These are phyloP conservation scores for Pleurotus citrinopileatus DNA, from an alignment of 768 basidiomycete species.

Conservation along the genomic window DNA sequence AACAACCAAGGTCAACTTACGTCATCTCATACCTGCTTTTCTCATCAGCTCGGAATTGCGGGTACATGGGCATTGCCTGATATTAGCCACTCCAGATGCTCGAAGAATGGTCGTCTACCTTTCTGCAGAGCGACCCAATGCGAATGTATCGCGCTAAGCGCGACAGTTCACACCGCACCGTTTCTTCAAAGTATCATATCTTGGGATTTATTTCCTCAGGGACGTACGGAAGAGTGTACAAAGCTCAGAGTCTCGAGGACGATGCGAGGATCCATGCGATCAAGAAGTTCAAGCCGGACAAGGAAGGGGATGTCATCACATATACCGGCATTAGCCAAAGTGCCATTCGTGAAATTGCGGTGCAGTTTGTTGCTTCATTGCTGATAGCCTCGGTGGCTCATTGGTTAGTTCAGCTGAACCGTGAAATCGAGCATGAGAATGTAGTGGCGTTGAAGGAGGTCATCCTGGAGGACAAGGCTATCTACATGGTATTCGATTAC, in stretches of 20 bases:
- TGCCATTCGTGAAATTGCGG: constrained; percentile 95
- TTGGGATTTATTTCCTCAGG: constrained; percentile 98
- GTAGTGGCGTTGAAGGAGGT: constrained; percentile 90
- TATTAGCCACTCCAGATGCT: no score
- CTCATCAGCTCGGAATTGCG: no score
- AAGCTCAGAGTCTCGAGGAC: constrained; percentile 76
- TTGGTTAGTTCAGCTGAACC: constrained; percentile 62
- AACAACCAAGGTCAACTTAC: no score
- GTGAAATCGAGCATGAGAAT: constrained; percentile 89
- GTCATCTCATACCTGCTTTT: no score
- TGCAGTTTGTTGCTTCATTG: constrained; percentile 33
- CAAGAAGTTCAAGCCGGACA: constrained; percentile 99
- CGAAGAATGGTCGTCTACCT: constrained; percentile 34
- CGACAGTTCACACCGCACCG: constrained; percentile 63
- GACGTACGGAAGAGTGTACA: constrained; percentile 98
- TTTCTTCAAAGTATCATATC: constrained; percentile 84
- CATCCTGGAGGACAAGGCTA: constrained; percentile 96
- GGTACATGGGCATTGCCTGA: no score
- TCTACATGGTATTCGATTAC: constrained; percentile 99
- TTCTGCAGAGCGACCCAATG: constrained; percentile 79
- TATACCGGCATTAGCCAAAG: constrained; percentile 99
- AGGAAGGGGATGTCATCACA: constrained; percentile 93
- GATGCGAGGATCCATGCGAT: constrained; percentile 83
- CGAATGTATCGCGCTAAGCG: constrained; percentile 77
- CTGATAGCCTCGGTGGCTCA: constrained; percentile 10